These are phyloP conservation scores for Omphalotus guepiniiformis DNA, from an alignment of 768 basidiomycete genomes.

Conservation along the genomic window DNA sequence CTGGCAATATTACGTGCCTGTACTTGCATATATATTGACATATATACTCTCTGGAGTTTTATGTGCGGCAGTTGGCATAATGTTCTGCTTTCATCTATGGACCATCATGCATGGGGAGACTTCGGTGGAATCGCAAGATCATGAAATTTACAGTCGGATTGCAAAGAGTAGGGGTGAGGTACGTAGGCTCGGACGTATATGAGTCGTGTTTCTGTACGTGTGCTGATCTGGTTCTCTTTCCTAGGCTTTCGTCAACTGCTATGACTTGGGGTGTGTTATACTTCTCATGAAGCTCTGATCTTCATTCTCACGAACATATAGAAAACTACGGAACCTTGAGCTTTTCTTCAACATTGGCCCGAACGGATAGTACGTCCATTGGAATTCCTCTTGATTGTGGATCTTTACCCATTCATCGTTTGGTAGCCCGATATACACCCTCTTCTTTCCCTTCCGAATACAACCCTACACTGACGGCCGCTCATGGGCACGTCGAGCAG, in stretches of 20 bases:
- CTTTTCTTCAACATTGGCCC: conserved; percentile 86
- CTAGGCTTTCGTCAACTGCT: conserved; percentile 84
- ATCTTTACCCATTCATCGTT: neutral
- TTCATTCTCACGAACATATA: conserved; percentile 16
- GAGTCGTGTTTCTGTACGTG: neutral
- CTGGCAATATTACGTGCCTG: conserved; percentile 66
- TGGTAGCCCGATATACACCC: conserved; percentile 65
- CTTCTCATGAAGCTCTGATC: neutral
- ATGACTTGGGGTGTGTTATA: conserved; percentile 70
- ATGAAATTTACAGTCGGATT: conserved; percentile 66
- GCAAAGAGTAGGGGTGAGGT: conserved; percentile 72
- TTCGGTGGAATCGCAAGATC: conserved; percentile 86
- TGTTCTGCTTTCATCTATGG: conserved; percentile 72
- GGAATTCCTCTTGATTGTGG: neutral
- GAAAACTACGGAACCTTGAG: conserved; percentile 61
- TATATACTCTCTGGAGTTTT: conserved; percentile 78
- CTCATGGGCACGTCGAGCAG: conserved; percentile 69
- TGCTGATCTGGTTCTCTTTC: neutral
- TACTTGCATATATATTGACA: conserved; percentile 61
- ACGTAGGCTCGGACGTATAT: conserved; percentile 16
- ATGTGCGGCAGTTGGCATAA: conserved; percentile 66
- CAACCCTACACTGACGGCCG: conserved; percentile 84
- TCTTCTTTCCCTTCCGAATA: conserved; percentile 78
- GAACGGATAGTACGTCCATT: conserved; percentile 71
- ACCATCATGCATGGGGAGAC: conserved; percentile 76